Evolutionary conservation across 2,329 filamentous ascomycete genomes (phyloP), one percentile per base, ranked within the genome.

Genomic region (Sordariomycetes sp.): DNA sequence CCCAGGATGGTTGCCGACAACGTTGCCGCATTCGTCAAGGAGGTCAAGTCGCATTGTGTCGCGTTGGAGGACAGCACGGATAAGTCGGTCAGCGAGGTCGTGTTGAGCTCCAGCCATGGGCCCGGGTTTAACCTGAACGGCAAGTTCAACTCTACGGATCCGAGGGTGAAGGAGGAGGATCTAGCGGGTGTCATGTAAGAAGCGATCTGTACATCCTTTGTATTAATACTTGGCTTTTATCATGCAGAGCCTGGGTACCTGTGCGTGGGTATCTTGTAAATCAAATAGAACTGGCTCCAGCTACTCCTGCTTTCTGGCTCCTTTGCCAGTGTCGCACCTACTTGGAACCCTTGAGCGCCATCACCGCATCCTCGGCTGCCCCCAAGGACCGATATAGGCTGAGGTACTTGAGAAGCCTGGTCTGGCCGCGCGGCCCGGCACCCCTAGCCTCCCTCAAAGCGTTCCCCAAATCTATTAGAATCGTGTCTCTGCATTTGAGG

Each of bases 81-180:
- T 55, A 76, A 74, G 65, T 71, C 71, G 63, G 69, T 77, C 48
- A 71, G 81, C 65, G 82, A 85, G 69, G 78, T 86, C 69, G 88
- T 97, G 37, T 75, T 99, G 66, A 93, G 89, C 76, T 90, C 91
- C 14, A 96, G 93, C 7, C 80, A 94, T 68, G 86, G 88, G 1
- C 92, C 94, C 1, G 93, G 90, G 0, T 84, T 99, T 76, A 90
- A 86, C 69, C 74, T 99, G 70, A 96, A 83, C 69, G 93, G 92
- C 59, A 83, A 87, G 58, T 88, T 94, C 70, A 83, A 75, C 65
- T 78, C 86, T 57, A 76, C 79, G 4, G 79, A 82, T 60, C 83
- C 83, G 61, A 75, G 73, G 55, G 70, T 87, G 54, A 75, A 76
- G 52, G 74, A 79, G 28, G 77, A 74, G 53, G 72, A 81, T 61